Percentiles rank a stretch among this genome's conserved stretches.
These are phyloP conservation scores for Scortechinia acanthostroma DNA, from an alignment of 2,329 filamentous ascomycete genomes.

Conservation along the genomic window DNA sequence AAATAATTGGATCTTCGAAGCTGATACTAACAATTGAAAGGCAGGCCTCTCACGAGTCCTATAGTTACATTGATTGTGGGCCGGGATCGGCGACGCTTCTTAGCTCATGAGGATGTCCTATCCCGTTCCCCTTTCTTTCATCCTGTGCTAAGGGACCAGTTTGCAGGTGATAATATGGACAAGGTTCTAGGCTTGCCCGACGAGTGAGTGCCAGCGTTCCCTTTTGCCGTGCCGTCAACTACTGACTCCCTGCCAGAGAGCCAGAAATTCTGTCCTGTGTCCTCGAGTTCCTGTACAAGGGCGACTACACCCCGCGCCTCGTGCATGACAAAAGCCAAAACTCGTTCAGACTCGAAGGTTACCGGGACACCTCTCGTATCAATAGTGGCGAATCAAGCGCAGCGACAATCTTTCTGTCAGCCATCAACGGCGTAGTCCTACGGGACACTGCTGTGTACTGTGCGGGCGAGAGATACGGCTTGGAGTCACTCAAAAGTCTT, in stretches of 20 bases:
- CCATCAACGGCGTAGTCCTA: constrained; percentile 70
- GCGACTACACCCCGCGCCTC: constrained; percentile 87
- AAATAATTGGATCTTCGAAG: neutral
- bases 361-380: too few species aligned
- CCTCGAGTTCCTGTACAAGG: constrained; percentile 95
- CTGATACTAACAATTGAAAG: neutral
- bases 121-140: neutral
- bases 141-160: neutral
- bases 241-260: constrained; percentile 69
- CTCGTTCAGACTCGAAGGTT: constrained; percentile 35
- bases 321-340: constrained; percentile 85
- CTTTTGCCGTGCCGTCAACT: constrained; percentile 15
- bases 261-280: constrained; percentile 88
- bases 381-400: constrained; percentile 54
- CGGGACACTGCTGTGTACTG: constrained; percentile 94
- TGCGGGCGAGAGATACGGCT: constrained; percentile 79
- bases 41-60: neutral
- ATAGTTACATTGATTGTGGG: neutral
- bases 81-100: neutral
- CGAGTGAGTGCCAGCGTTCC: neutral
- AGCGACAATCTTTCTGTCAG: constrained; percentile 71
- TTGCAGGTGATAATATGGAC: neutral
- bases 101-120: neutral
- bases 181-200: neutral
- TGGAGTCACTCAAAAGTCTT: constrained; percentile 86